A percentile compares a stretch with the other conserved stretches of the same genome.
These are phyloP conservation scores for Borealophlyctis nickersoniae DNA, from an alignment of 192 early-diverging fungal species.

Conservation along the genomic window DNA sequence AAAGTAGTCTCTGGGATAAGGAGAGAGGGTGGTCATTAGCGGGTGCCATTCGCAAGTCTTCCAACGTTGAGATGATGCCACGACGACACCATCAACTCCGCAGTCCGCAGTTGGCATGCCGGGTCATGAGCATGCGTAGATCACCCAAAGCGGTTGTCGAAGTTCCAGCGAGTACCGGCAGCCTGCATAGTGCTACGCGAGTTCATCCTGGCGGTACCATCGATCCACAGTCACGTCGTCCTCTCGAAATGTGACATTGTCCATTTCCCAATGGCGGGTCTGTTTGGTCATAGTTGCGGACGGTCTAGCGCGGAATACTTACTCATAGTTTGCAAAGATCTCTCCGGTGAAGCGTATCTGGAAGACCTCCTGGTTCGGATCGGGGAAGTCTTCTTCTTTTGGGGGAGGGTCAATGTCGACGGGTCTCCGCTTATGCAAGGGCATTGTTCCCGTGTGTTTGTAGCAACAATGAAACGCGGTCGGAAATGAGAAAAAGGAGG, in stretches of 20 bases:
- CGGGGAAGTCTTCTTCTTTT: neutral
- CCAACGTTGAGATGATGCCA: neutral
- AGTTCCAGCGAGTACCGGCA: too few relatives aligned
- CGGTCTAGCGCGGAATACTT: constrained; percentile 17
- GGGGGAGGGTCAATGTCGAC: constrained; percentile 15
- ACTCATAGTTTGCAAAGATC: constrained; percentile 49
- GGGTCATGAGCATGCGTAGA: too few relatives aligned
- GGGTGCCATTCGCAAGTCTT: neutral
- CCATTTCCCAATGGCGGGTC: too few relatives aligned
- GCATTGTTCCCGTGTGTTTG: too few relatives aligned
- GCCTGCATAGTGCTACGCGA: too few relatives aligned
- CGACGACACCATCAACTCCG: neutral
- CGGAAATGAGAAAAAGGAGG: too few relatives aligned
- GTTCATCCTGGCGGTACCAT: too few relatives aligned
- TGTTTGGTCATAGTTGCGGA: too few relatives aligned
- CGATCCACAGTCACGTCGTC: too few relatives aligned
- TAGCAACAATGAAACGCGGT: too few relatives aligned
- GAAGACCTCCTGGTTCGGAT: constrained; percentile 32
- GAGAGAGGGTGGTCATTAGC: neutral
- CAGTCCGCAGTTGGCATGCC: neutral
- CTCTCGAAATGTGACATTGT: too few relatives aligned
- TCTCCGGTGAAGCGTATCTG: constrained; percentile 46
- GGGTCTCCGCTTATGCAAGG: constrained; percentile 7
- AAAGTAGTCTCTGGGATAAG: constrained; percentile 59
- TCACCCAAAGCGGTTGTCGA: too few relatives aligned